Percentiles rank a stretch among this genome's conserved stretches.
These are phyloP conservation scores for Leptographium flavum DNA, from an alignment of 2,329 filamentous ascomycete species.

Conservation along the genomic window DNA sequence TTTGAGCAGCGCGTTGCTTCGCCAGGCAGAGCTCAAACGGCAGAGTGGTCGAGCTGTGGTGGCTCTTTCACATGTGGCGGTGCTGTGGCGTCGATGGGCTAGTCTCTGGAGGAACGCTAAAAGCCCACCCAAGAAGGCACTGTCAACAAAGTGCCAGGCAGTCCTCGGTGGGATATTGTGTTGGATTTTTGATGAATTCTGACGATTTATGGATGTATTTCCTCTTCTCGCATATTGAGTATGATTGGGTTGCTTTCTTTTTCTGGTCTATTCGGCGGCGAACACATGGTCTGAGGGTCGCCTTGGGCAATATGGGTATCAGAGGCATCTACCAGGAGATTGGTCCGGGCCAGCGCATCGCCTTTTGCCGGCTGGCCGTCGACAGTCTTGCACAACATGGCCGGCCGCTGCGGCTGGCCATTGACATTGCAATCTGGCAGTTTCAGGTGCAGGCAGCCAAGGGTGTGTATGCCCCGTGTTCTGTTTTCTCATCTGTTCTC, in stretches of 20 bases:
- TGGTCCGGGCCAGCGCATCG: constrained; percentile 62
- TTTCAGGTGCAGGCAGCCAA: constrained; percentile 80
- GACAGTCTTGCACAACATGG: constrained; percentile 57
- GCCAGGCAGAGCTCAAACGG: too few species aligned
- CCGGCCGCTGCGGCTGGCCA: constrained; percentile 69
- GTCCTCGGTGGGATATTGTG: too few species aligned
- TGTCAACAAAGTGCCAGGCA: background rate
- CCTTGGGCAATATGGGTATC: constrained; percentile 39
- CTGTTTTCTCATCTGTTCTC: background rate
- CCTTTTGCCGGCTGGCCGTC: constrained; percentile 69
- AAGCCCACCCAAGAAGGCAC: too few species aligned
- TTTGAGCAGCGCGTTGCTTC: background rate
- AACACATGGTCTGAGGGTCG: background rate
- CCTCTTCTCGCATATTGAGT: too few species aligned
- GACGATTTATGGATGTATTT: too few species aligned
- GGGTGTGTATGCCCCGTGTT: constrained; percentile 27
- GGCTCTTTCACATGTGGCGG: background rate
- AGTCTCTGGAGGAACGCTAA: background rate
- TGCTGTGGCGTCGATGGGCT: background rate
- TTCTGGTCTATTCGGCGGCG: background rate
- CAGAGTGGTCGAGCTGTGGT: too few species aligned
- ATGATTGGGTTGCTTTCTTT: too few species aligned
- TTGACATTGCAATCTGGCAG: constrained; percentile 95
- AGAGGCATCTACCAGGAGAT: constrained; percentile 79
- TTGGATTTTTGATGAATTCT: too few species aligned